Evolutionary conservation across 2,329 filamentous ascomycete genomes (phyloP), one percentile per base, ranked within the genome.

Genomic region (Epichloe aotearoae): DNA sequence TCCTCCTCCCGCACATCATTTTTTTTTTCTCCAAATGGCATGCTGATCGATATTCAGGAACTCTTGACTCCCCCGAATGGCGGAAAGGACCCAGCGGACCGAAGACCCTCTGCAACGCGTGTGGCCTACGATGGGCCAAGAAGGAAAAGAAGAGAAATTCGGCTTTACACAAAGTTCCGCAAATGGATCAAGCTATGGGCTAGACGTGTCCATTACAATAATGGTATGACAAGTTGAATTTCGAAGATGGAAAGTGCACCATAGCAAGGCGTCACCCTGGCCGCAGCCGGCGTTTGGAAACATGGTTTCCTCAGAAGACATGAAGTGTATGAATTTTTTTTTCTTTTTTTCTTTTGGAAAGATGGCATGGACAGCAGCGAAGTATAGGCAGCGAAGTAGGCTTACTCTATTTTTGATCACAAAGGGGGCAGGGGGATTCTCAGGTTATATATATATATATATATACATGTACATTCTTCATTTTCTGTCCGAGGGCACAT

Each of bases 21-120:
- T 20, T 23, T 26, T 11, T 33, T 14, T 45, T 45, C 4, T 1
- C 1, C 23, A 45, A 30, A 38, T 19, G 4, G n/a, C 10, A 38
- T 47, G 53, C 53, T 38, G 10, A 40, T 12, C 33, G 41, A 44
- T 4, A n/a, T 14, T 26, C 54, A 83, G 80, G 79, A 36, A 96
- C 88, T 0, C 75, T 94, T 40, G 90, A 96, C 62, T 95, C 88
- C 91, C 91, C 91, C 0, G 91, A 97, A 71, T 97, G 91, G 91
- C 78, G 91, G 55, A 96, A 95, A 66, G 91, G 91, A 0, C 91
- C 91, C 0, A 88, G 80, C 55, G 91, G 91, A 2, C 90, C 90
- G 1, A 96, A 97, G 68, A 96, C 91, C 8, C 71, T 97, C 12
- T 97, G 91, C 68, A 97, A 97, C 69, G 91, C 91, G 7, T 97